Conservation (phyloP, 768 basidiomycete species). For the Xerocomellus dryophilus region DNA sequence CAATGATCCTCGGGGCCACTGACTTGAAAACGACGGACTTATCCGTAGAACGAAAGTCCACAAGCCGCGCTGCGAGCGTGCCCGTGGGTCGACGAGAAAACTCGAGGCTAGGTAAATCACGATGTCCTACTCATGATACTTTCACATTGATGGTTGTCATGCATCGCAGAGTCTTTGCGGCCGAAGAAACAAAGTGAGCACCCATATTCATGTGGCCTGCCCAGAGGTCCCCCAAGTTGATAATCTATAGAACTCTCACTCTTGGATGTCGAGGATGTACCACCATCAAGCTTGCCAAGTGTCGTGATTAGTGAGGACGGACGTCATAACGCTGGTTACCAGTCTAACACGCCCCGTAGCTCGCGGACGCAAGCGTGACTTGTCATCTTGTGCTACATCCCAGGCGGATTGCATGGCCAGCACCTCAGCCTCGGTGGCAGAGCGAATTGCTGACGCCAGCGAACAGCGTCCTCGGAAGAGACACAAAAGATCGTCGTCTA, state of each 20-base stretch:
- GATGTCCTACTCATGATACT: neutral
- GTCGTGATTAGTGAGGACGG: conserved; percentile 13
- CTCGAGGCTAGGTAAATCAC: conserved; percentile 12
- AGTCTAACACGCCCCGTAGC: conserved; percentile 9
- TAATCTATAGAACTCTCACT: conserved; percentile 6
- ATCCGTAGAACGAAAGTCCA: conserved; percentile 13
- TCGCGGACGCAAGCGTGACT: conserved; percentile 20
- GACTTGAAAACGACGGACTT: conserved; percentile 5
- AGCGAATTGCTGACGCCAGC: neutral
- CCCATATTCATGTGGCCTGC: neutral
- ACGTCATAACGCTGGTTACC: neutral
- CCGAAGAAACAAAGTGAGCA: conserved; percentile 17
- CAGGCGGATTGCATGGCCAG: neutral
- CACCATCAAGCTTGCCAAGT: conserved; percentile 5
- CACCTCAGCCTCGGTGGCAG: neutral
- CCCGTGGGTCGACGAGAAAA: conserved; percentile 13
- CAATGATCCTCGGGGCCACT: neutral
- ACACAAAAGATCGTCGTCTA: conserved; percentile 21
- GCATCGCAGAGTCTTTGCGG: conserved; percentile 12
- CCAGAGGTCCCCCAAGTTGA: neutral
- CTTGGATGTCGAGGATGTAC: conserved; percentile 4
- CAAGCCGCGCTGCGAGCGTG: conserved; percentile 15
- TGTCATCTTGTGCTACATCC: neutral
- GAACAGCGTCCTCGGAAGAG: conserved; percentile 21
- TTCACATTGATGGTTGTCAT: conserved; percentile 9